Conservation (phyloP, 169 alveolate genomes). For the Eimeria necatrix region DNA sequence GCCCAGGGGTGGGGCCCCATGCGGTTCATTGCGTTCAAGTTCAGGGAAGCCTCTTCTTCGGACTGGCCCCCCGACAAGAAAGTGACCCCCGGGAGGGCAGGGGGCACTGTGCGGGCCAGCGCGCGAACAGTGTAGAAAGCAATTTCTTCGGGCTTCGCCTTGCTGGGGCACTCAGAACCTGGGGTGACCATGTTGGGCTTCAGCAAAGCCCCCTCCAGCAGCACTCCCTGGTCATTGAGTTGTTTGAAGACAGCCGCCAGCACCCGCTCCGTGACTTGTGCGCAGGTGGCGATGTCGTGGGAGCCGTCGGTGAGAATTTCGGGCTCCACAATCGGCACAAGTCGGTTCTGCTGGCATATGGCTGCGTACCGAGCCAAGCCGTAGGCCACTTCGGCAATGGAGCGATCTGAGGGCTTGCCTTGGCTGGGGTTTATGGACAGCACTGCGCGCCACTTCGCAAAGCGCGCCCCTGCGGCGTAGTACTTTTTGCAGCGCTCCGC, state of each 20-base stretch:
- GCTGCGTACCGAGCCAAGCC: slow-evolving; percentile 99
- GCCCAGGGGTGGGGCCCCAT: slow-evolving; percentile 95
- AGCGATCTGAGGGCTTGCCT: slow-evolving; percentile 95
- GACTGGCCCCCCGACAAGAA: slow-evolving; percentile 99
- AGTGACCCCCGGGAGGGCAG: slow-evolving; percentile 91
- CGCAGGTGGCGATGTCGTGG: slow-evolving; percentile 98
- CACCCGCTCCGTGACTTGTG: slow-evolving; percentile 95
- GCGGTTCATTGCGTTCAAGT: slow-evolving; percentile 97
- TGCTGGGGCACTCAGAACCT: slow-evolving; percentile 90
- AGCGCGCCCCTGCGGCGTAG: slow-evolving; percentile 99
- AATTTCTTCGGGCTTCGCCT: slow-evolving; percentile 92
- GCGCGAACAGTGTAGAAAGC: slow-evolving; percentile 97
- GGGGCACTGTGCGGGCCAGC: slow-evolving; percentile 95
- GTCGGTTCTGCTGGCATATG: slow-evolving; percentile 97
- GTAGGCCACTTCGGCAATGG: slow-evolving; percentile 97
- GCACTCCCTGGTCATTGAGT: slow-evolving; percentile 96
- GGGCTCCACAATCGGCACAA: slow-evolving; percentile 99
- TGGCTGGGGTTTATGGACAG: slow-evolving; percentile 93
- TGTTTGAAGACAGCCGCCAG: slow-evolving; percentile 97
- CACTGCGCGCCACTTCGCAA: slow-evolving; percentile 99
- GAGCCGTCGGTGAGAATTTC: slow-evolving; percentile 98
- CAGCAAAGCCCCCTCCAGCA: slow-evolving; percentile 98
- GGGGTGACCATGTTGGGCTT: slow-evolving; percentile 99
- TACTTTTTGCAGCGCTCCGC: slow-evolving; percentile 97
- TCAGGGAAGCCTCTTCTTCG: slow-evolving; percentile 98